Evolutionary conservation across 345 rosid species (phyloP), one percentile per base, ranked within the genome.

Genomic region (Iberis pinnata): DNA sequence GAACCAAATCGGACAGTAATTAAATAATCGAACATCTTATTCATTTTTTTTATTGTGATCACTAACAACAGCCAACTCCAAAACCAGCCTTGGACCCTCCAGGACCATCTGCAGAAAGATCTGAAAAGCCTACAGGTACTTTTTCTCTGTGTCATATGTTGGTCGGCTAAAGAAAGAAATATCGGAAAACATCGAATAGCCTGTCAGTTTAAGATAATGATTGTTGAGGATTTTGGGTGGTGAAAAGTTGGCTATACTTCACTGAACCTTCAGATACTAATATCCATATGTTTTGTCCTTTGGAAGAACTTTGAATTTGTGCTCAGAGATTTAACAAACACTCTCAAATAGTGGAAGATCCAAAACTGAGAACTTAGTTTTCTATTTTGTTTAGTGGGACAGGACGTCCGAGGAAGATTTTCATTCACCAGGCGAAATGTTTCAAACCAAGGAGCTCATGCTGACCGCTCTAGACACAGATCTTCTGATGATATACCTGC

Each of bases 351-450:
- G 13, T 50, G 36, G 38, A 52, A 43, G 38, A 24, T 43, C 18
- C 43, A 18, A 40, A 31, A 20, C 27, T 58, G 64, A 42, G 32
- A 47, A 20, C 15, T 5, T 31, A 11, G 10, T 20, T 67, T 56
- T 40, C 13, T 29, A 12, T 41, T 43, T 12, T 48, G 15, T 68
- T 11, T 68, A 83, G 98, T 74, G 44, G 95, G 89, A 43, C 88
- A 84, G 67, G 96, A 89, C 46, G 73, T 80, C 43, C 79, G 87
- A 17, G 96, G 81, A 45, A 81, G 80, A 78, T 75, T 82, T 22
- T 65, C 95, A 47, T 81, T 88, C 64, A 74, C 82, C 13, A 71
- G 96, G 53, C 71, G 83, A 49, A 88, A 77, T 67, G 71, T 64
- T 25, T 35, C 83, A 26, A 79, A 77, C 27, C 77, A 78, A 64